Evolutionary conservation across 495 filamentous ascomycete genomes (phyloP).

Genomic region (Pseudotulostoma volvatum): DNA sequence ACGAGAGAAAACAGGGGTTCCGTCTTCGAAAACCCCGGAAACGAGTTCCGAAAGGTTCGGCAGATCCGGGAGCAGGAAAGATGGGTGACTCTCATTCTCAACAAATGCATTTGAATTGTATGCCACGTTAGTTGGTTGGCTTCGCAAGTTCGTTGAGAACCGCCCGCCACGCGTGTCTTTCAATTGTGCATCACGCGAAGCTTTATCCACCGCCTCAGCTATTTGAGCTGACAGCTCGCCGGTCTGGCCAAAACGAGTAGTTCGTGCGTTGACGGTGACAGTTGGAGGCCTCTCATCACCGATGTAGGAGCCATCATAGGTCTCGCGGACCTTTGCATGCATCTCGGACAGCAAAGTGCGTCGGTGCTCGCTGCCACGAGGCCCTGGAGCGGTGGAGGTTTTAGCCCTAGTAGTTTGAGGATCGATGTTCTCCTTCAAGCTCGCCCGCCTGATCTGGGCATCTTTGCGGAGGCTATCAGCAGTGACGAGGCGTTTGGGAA

Average conservation of each 20-base stretch:
- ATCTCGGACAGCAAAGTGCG: conserved; percentile 37
- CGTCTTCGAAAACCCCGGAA: conserved; percentile 49
- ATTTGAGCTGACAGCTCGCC: conserved; percentile 28
- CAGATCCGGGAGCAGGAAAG: conserved; percentile 50
- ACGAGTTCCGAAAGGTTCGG: conserved; percentile 59
- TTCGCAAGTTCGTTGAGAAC: conserved; percentile 6
- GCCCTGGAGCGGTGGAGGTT: neutral
- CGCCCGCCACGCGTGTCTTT: conserved; percentile 21
- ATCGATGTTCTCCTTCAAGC: conserved; percentile 28
- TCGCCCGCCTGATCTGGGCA: conserved; percentile 27
- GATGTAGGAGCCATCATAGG: conserved; percentile 37
- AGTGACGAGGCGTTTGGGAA: conserved; percentile 15
- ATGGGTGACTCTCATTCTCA: conserved; percentile 34
- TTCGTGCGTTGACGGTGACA: conserved; percentile 28
- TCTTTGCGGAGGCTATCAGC: conserved; percentile 30
- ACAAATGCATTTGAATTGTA: conserved; percentile 13
- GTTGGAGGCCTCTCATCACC: conserved; percentile 36
- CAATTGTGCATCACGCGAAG: conserved; percentile 24
- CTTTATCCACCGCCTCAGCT: conserved; percentile 28
- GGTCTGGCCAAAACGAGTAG: conserved; percentile 38
- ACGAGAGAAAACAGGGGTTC: conserved; percentile 44
- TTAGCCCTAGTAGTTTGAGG: conserved; percentile 19
- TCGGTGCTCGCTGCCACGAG: conserved; percentile 15
- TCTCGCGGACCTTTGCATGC: conserved; percentile 38
- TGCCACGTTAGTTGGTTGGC: conserved; percentile 4